Evolutionary conservation across 1,284 basidiomycete genomes (phyloP).

Genomic region (Fistulinella cinereoalba): DNA sequence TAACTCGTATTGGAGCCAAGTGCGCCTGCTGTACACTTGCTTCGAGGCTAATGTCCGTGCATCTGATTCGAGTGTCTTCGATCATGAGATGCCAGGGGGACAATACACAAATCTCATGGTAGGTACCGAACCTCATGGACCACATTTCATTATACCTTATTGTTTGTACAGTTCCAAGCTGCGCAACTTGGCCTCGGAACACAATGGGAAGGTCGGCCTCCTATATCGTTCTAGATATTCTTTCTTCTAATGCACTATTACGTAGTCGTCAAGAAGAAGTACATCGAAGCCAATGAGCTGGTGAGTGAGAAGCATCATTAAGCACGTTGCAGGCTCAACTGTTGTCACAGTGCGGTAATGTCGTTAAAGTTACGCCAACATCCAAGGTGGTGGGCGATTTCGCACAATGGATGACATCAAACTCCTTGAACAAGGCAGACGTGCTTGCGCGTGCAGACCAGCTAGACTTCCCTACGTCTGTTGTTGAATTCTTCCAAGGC

Average conservation of each 20-base stretch:
- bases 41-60: conserved; percentile 99
- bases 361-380: conserved; percentile 99
- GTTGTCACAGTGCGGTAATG: conserved; percentile 80
- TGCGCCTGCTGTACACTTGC: conserved; percentile 92
- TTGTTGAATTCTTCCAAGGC: conserved; percentile 97
- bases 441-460: conserved; percentile 84
- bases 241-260: conserved; percentile 12
- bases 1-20: conserved; percentile 98
- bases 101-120: conserved; percentile 96
- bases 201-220: conserved; percentile 80
- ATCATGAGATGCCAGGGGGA: conserved; percentile 99
- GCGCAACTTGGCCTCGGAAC: conserved; percentile 95
- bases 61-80: conserved; percentile 96
- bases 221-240: conserved; percentile 5
- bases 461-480: conserved; percentile 96
- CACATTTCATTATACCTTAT: conserved; percentile 18
- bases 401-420: conserved; percentile 98
- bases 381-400: conserved; percentile 99
- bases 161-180: conserved; percentile 84
- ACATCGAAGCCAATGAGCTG: conserved; percentile 94
- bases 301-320: conserved; percentile 42
- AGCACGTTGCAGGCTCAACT: conserved; percentile 15
- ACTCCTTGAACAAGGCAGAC: conserved; percentile 84
- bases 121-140: conserved; percentile 23
- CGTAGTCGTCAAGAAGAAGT: conserved; percentile 95